These are phyloP conservation scores for Backusella morwellensis DNA, from an alignment of 192 early-diverging fungal genomes.

Conservation along the genomic window DNA sequence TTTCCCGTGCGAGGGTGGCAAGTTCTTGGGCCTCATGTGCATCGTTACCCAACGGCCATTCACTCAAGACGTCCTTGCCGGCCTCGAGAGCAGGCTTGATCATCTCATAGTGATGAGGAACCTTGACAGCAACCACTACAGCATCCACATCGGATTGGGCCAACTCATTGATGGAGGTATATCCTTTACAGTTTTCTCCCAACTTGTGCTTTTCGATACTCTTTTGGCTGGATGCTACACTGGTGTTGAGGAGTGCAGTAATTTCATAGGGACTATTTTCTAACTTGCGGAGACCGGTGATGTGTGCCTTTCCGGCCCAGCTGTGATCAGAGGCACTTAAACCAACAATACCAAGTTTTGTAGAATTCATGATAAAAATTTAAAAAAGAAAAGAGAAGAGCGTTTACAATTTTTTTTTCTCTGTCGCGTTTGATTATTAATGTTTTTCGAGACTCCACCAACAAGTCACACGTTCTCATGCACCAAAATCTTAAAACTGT, in stretches of 20 bases:
- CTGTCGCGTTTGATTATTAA: too few relatives aligned
- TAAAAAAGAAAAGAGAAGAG: neutral
- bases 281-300: neutral
- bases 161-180: neutral
- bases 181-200: neutral
- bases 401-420: too few relatives aligned
- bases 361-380: neutral
- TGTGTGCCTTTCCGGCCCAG: neutral
- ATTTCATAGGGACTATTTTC: neutral
- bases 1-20: neutral
- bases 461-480: too few relatives aligned
- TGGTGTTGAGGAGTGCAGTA: neutral
- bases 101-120: neutral
- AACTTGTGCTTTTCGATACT: neutral
- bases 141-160: neutral
- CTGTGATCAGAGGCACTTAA: neutral
- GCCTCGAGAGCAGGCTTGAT: neutral
- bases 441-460: too few relatives aligned
- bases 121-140: neutral
- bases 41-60: neutral
- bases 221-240: neutral
- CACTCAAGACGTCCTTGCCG: neutral
- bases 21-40: neutral
- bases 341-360: neutral
- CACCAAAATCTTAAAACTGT: too few relatives aligned